Evolutionary conservation across 179 eudicot species (phyloP).

Genomic region (Nepenthes alata): DNA sequence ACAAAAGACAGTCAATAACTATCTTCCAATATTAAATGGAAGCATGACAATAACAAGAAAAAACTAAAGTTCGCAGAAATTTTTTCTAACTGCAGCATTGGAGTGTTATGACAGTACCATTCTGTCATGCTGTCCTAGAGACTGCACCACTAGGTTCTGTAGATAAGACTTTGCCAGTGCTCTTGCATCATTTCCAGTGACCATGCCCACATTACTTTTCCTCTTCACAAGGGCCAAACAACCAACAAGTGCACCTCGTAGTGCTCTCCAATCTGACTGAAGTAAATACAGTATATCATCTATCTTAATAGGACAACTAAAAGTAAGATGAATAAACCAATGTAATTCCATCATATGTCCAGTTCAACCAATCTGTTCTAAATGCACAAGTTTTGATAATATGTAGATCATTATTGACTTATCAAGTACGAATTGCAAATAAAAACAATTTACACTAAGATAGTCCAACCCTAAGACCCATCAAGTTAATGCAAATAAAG

Average conservation of each 20-base stretch:
- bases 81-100: background rate
- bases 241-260: slow-evolving; percentile 90
- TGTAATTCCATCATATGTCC: background rate
- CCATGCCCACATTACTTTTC: slow-evolving; percentile 49
- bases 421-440: too few species aligned
- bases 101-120: slow-evolving; percentile 32
- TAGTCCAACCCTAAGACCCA: too few species aligned
- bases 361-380: too few species aligned
- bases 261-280: slow-evolving; percentile 98
- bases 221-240: slow-evolving; percentile 76
- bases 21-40: background rate
- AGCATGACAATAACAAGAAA: background rate
- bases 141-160: slow-evolving; percentile 61
- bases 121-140: slow-evolving; percentile 74
- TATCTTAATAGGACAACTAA: slow-evolving; percentile 5
- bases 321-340: background rate
- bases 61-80: background rate
- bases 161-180: slow-evolving; percentile 48
- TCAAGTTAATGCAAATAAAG: too few species aligned
- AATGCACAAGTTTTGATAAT: too few species aligned
- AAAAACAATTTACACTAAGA: too few species aligned
- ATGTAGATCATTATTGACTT: too few species aligned
- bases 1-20: background rate
- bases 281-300: slow-evolving; percentile 21
- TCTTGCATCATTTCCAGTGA: slow-evolving; percentile 44